These are phyloP conservation scores for Pelargonium citronellum DNA, from an alignment of 441 rosid species.

Conservation along the genomic window DNA sequence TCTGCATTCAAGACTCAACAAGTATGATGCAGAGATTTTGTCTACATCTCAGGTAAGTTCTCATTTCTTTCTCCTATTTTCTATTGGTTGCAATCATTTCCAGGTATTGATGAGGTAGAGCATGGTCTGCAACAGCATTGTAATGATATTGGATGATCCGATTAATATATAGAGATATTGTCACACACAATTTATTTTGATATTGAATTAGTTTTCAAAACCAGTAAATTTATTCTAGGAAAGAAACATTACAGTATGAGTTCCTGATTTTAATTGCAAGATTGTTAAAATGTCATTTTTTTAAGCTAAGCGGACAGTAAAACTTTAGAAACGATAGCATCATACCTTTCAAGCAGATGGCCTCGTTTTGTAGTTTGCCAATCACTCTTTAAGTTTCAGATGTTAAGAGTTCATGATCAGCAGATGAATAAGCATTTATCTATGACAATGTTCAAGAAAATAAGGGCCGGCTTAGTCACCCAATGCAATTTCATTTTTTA, in stretches of 20 bases:
- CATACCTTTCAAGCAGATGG: neutral
- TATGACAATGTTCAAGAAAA: neutral
- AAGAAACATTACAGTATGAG: too few relatives aligned
- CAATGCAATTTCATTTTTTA: too few relatives aligned
- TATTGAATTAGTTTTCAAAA: neutral
- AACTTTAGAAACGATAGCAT: too few relatives aligned
- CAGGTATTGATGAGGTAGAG: neutral
- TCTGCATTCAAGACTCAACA: slow-evolving; percentile 58
- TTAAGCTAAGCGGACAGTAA: too few relatives aligned
- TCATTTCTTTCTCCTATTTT: neutral
- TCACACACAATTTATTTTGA: neutral
- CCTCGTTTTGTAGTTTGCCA: neutral
- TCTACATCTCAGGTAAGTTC: slow-evolving; percentile 49
- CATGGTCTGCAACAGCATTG: neutral
- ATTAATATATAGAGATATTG: neutral
- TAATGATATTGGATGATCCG: neutral
- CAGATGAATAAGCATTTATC: neutral
- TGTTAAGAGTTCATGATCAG: neutral
- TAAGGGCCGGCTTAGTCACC: neutral
- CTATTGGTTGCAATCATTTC: neutral
- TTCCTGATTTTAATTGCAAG: neutral
- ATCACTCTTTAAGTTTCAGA: neutral
- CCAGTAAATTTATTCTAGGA: too few relatives aligned
- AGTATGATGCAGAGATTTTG: slow-evolving; percentile 51
- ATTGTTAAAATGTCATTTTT: neutral